phyloP scores from a whole-genome alignment of 306 rosid species.

The Begonia peltatifolia region DNA sequence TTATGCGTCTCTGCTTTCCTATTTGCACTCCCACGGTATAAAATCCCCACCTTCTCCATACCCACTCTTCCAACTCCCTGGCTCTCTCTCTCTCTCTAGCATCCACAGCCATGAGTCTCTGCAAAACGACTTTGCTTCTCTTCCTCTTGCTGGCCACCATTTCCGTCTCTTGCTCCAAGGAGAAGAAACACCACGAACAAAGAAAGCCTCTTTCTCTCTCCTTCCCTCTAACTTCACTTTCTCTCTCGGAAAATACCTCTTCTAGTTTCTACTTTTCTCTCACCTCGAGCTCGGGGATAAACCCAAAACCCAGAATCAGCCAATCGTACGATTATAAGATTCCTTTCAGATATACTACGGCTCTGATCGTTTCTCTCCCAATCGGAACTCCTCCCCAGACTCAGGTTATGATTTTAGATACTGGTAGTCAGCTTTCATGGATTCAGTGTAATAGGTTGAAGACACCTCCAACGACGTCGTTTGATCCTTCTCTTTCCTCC shows the following conservation, averaged over 20 bases:
- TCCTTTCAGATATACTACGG: conserved; percentile 47
- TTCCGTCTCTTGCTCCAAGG: conserved; percentile 5
- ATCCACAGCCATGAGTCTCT: conserved; percentile 19
- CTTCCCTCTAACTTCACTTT: conserved; percentile 30
- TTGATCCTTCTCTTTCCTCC: conserved; percentile 76
- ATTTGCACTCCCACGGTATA: neutral
- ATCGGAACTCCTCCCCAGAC: conserved; percentile 84
- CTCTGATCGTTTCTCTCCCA: conserved; percentile 48
- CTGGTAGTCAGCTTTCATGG: conserved; percentile 89
- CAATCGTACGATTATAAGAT: conserved; percentile 28
- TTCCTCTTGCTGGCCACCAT: conserved; percentile 9
- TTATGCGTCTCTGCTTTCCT: neutral
- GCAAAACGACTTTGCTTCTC: conserved; percentile 2
- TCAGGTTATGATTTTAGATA: conserved; percentile 68
- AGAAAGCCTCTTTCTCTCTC: conserved; percentile 27
- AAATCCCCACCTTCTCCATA: neutral
- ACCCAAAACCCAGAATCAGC: conserved; percentile 6
- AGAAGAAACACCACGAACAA: neutral
- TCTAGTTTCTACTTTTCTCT: conserved; percentile 17
- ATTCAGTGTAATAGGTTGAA: conserved; percentile 44
- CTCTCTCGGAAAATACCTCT: conserved; percentile 20
- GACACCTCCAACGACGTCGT: conserved; percentile 32
- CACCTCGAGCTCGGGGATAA: conserved; percentile 5
- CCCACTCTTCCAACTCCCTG: conserved; percentile 1
- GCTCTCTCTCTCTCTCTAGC: neutral